Conservation (phyloP, 1,139 yeast species). For the Suhomyces maxii region DNA sequence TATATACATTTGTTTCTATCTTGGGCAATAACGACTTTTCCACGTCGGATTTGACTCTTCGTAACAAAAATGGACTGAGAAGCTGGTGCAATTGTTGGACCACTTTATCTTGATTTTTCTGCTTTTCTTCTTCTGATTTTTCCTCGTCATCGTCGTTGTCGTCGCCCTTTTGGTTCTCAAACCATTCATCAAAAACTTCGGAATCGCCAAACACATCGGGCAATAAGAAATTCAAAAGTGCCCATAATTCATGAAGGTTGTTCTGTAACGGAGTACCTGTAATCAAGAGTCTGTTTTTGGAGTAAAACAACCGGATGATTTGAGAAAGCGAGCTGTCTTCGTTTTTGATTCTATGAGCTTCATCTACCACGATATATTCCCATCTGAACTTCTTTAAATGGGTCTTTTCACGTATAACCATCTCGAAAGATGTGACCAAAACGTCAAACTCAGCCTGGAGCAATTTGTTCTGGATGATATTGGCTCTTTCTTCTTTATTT, state of each 20-base stretch:
- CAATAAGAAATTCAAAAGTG: constrained; percentile 78
- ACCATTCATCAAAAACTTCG: constrained; percentile 90
- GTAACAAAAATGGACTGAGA: constrained; percentile 79
- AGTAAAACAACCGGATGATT: constrained; percentile 81
- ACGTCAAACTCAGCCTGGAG: constrained; percentile 83
- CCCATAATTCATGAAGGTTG: constrained; percentile 95
- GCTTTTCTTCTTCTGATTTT: constrained; percentile 28
- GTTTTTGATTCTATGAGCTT: constrained; percentile 94
- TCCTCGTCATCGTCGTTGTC: constrained; percentile 26
- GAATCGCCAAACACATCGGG: constrained; percentile 96
- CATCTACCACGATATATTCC: constrained; percentile 94
- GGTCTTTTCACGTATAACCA: constrained; percentile 85
- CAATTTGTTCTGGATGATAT: constrained; percentile 58
- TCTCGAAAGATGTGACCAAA: constrained; percentile 85
- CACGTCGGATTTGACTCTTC: constrained; percentile 91
- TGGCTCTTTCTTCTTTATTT: constrained; percentile 70
- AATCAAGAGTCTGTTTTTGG: constrained; percentile 78
- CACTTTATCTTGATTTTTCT: constrained; percentile 65
- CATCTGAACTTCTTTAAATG: constrained; percentile 80
- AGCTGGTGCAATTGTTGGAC: constrained; percentile 86
- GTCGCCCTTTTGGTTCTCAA: constrained; percentile 40
- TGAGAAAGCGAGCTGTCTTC: constrained; percentile 90
- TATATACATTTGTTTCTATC: constrained; percentile 83
- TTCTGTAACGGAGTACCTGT: constrained; percentile 97
- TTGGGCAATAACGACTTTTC: constrained; percentile 89